These are phyloP conservation scores for Achlya hypogyna DNA, from an alignment of 352 stramenopile genomes.

Conservation along the genomic window DNA sequence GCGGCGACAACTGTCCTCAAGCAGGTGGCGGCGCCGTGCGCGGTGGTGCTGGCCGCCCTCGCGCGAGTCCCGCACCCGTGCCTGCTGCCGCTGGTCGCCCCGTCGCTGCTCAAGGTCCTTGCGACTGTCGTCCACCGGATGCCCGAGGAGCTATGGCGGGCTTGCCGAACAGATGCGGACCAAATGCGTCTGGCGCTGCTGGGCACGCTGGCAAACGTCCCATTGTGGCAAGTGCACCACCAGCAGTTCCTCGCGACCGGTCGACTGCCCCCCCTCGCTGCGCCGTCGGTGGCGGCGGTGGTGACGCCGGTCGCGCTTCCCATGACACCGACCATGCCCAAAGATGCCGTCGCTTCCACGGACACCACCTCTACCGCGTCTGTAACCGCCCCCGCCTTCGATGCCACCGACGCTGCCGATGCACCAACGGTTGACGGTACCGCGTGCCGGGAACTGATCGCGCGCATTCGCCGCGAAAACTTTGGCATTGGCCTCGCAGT, in stretches of 20 bases:
- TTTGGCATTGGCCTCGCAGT: constrained; percentile 72
- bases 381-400: neutral
- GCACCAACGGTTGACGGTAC: neutral
- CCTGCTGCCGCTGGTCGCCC: neutral
- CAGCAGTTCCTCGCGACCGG: neutral
- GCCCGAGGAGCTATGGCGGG: neutral
- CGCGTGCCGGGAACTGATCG: constrained; percentile 44
- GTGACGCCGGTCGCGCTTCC: neutral
- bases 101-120: neutral
- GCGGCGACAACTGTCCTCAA: neutral
- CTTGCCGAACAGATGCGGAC: neutral
- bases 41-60: neutral
- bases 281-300: neutral
- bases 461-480: constrained; percentile 51
- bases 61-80: neutral
- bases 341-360: neutral
- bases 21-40: neutral
- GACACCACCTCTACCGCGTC: neutral
- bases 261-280: neutral
- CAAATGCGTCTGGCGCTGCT: neutral
- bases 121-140: neutral
- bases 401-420: neutral
- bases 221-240: neutral
- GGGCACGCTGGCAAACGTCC: neutral
- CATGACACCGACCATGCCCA: neutral